Evolutionary conservation across 2,329 filamentous ascomycete genomes (phyloP).

Genomic region (Stemphylium lycopersici): DNA sequence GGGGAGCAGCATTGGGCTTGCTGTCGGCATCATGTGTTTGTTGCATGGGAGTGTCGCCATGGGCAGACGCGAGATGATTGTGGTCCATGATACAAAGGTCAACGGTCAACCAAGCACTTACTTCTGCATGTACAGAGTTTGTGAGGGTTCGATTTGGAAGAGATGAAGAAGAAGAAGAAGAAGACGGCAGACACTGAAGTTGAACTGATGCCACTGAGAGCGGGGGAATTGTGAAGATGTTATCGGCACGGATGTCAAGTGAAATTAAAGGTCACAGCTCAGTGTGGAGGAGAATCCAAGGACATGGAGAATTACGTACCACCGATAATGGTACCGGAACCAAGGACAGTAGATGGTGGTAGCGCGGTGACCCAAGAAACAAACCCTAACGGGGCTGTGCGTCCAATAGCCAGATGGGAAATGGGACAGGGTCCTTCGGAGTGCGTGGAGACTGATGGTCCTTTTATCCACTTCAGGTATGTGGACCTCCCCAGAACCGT

Average conservation of each 20-base stretch:
- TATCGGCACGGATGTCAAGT: background rate
- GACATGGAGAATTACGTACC: constrained; percentile 21
- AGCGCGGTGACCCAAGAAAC: constrained; percentile 9
- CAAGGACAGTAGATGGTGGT: constrained; percentile 13
- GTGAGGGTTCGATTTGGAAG: background rate
- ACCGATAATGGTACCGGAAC: constrained; percentile 1
- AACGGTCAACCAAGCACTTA: constrained; percentile 16
- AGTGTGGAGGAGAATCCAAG: constrained; percentile 7
- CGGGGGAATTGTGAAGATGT: background rate
- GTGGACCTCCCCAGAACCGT: constrained; percentile 19
- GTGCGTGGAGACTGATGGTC: constrained; percentile 23
- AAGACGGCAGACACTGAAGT: background rate
- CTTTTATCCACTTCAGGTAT: constrained; percentile 21
- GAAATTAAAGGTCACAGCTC: constrained; percentile 4
- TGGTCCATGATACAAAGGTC: constrained; percentile 19
- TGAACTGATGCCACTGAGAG: background rate
- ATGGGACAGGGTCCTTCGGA: constrained; percentile 10
- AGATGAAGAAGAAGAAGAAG: background rate
- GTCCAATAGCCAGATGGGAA: constrained; percentile 17
- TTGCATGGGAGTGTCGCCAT: constrained; percentile 22
- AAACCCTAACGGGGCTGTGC: constrained; percentile 6
- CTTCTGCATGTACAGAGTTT: constrained; percentile 8
- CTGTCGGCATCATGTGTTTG: constrained; percentile 12
- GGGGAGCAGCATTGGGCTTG: constrained; percentile 22
- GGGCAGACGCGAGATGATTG: constrained; percentile 17